Conservation (phyloP, 805 yeast species). For the Starmerella sp. region DNA sequence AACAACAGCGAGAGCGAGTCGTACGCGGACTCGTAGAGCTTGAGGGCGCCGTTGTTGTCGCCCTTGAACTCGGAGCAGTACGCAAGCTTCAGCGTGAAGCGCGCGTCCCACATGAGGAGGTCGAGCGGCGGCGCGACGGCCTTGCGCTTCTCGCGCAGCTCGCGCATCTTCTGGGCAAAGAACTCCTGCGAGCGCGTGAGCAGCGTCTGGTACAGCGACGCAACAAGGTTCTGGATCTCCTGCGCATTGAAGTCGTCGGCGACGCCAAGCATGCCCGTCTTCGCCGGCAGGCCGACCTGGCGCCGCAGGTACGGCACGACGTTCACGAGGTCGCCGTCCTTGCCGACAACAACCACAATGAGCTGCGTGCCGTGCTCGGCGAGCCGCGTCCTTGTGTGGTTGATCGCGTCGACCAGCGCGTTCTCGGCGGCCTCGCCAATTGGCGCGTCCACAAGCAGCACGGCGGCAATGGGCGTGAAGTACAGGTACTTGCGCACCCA, state of each 20-base stretch:
- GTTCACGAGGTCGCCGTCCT: constrained; percentile 25
- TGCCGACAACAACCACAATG: constrained; percentile 30
- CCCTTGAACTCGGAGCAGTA: constrained; percentile 40
- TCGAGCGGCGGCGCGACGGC: constrained; percentile 18
- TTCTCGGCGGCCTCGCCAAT: constrained; percentile 23
- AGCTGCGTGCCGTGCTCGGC: constrained; percentile 28
- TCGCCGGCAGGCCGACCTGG: constrained; percentile 35
- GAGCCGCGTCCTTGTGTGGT: constrained; percentile 26
- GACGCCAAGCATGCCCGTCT: constrained; percentile 37
- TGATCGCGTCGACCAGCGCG: constrained; percentile 24
- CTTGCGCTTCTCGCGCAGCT: constrained; percentile 19
- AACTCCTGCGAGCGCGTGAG: constrained; percentile 37
- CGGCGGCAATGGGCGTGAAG: constrained; percentile 38
- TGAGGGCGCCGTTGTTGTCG: constrained; percentile 39
- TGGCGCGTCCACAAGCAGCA: constrained; percentile 36
- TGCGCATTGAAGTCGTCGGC: constrained; percentile 33
- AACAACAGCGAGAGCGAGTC: constrained; percentile 38
- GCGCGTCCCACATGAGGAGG: constrained; percentile 36
- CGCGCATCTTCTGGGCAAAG: constrained; percentile 24
- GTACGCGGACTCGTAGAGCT: constrained; percentile 42
- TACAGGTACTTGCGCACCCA: constrained; percentile 47
- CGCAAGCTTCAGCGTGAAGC: constrained; percentile 44
- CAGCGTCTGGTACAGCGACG: constrained; percentile 31
- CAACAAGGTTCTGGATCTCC: constrained; percentile 35
- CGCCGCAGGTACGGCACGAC: constrained; percentile 31